Percentiles rank a stretch among this genome's conserved stretches.
These are phyloP conservation scores for Phytophthora europaea DNA, from an alignment of 352 stramenopile species.

Conservation along the genomic window DNA sequence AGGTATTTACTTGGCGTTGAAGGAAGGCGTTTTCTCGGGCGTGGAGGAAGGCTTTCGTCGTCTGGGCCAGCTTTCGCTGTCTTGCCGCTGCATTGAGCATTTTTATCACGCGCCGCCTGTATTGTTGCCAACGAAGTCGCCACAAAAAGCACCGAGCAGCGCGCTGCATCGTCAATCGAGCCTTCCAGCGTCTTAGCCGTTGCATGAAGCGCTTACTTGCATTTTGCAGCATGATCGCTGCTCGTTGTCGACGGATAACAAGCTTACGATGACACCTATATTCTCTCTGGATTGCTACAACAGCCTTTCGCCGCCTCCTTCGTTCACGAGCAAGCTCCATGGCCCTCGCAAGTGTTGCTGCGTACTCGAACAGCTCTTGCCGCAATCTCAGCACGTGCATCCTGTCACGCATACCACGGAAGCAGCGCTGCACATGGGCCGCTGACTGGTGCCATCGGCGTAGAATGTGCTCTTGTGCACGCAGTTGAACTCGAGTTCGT, in stretches of 20 bases:
- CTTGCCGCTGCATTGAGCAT: constrained; percentile 41
- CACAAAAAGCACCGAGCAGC: constrained; percentile 48
- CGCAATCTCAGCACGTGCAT: constrained; percentile 44
- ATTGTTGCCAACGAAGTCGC: constrained; percentile 34
- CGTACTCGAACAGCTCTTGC: constrained; percentile 35
- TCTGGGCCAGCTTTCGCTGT: constrained; percentile 41
- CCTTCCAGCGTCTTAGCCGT: constrained; percentile 37
- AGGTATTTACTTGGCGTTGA: constrained; percentile 28
- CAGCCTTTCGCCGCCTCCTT: constrained; percentile 37
- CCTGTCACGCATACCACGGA: constrained; percentile 49
- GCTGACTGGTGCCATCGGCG: constrained; percentile 52
- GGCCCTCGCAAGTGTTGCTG: constrained; percentile 31
- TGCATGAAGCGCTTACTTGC: constrained; percentile 44
- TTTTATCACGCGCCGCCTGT: constrained; percentile 37
- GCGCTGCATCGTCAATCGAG: constrained; percentile 47
- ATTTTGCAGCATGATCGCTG: constrained; percentile 43
- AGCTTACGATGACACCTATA: constrained; percentile 41
- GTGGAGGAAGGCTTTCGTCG: constrained; percentile 34
- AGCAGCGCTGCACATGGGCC: constrained; percentile 47
- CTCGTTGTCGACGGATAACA: constrained; percentile 32
- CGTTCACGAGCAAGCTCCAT: constrained; percentile 31
- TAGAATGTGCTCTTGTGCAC: constrained; percentile 47
- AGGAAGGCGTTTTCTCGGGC: constrained; percentile 21
- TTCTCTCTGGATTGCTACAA: constrained; percentile 43
- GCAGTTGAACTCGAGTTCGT: constrained; percentile 45